phyloP scores from a whole-genome alignment of 257 asterid genomes.

The Lithospermum erythrorhizon region DNA sequence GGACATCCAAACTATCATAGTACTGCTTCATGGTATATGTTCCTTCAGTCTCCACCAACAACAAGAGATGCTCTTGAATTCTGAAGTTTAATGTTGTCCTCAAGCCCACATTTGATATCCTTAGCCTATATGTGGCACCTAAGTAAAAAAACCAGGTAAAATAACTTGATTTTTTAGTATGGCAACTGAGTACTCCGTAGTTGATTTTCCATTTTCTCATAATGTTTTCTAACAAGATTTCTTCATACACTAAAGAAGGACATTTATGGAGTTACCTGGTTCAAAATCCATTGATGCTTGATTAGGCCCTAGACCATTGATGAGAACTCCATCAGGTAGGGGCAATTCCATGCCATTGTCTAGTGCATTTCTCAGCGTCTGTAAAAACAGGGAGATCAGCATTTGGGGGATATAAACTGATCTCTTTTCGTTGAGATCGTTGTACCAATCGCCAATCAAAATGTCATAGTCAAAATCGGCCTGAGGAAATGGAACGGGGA shows the following conservation, averaged over 20 bases:
- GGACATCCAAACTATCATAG: conserved; percentile 20
- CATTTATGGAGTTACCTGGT: conserved; percentile 10
- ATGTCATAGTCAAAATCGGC: conserved; percentile 21
- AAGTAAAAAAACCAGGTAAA: not conserved
- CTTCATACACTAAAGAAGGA: no score
- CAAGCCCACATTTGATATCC: conserved; percentile 29
- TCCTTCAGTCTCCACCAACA: conserved; percentile 29
- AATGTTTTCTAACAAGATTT: no score
- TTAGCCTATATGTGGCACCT: conserved; percentile 16
- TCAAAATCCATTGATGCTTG: conserved; percentile 20
- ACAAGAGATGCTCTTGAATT: conserved; percentile 19
- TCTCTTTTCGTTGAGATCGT: not conserved
- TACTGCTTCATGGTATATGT: conserved; percentile 15
- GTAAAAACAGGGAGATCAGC: not conserved
- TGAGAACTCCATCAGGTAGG: conserved; percentile 27
- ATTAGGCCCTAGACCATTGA: conserved; percentile 29
- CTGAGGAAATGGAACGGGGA: conserved; percentile 15
- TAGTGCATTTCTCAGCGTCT: conserved; percentile 20
- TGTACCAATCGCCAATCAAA: conserved; percentile 32
- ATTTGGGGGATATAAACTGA: no score
- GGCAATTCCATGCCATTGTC: conserved; percentile 13
- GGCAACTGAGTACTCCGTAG: no score
- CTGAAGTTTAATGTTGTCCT: conserved; percentile 24
- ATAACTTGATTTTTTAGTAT: not conserved
- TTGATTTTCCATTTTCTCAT: no score